Evolutionary conservation across 2,329 filamentous ascomycete genomes (phyloP).

Genomic region (Colletotrichum sidae): DNA sequence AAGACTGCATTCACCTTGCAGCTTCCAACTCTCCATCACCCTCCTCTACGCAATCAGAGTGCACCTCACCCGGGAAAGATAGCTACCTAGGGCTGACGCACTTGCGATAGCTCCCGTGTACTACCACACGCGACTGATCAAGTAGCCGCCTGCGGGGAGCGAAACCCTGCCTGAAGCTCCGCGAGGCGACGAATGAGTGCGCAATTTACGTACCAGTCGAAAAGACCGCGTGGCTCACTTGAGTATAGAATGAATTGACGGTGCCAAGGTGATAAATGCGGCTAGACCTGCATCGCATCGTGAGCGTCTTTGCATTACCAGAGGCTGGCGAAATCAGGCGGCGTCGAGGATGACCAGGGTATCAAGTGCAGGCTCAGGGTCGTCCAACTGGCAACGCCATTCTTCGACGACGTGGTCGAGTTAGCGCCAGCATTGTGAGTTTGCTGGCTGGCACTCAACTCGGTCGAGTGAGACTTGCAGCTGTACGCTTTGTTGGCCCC

Average conservation of each 20-base stretch:
- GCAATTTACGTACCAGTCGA: background rate
- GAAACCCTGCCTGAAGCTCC: background rate
- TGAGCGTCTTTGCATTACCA: background rate
- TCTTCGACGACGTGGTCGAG: background rate
- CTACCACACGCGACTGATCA: background rate
- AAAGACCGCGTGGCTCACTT: conserved; percentile 7
- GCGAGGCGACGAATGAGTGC: conserved; percentile 11
- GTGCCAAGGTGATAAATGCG: background rate
- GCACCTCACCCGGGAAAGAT: conserved; percentile 1
- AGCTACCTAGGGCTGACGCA: conserved; percentile 22
- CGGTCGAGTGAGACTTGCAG: background rate
- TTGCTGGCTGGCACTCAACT: no score
- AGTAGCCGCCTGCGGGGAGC: no score
- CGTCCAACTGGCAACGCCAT: background rate
- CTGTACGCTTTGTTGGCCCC: background rate
- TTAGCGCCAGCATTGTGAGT: conserved; percentile 16
- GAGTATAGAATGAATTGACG: background rate
- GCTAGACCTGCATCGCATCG: background rate
- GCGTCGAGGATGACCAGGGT: background rate
- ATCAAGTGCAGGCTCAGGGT: conserved; percentile 10
- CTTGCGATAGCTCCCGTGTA: conserved; percentile 20
- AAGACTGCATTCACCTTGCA: background rate
- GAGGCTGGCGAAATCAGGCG: background rate
- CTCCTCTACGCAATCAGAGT: background rate
- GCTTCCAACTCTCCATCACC: background rate